phyloP scores from a whole-genome alignment of 441 rosid genomes.

The Theobroma grandiflorum region DNA sequence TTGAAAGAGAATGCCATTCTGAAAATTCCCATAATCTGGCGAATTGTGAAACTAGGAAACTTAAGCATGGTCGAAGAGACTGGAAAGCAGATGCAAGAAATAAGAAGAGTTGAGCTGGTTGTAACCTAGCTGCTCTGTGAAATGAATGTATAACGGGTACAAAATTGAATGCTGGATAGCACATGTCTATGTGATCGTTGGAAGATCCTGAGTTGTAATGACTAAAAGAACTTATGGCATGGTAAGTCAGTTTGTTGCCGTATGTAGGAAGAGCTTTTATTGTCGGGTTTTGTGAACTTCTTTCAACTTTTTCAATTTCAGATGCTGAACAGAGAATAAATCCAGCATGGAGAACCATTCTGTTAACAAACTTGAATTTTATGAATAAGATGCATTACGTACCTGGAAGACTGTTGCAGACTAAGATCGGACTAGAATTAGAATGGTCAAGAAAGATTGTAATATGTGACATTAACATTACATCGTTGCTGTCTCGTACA shows the following conservation, averaged over 20 bases:
- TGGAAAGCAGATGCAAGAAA: constrained; percentile 90
- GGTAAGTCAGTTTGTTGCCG: constrained; percentile 22
- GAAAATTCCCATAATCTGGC: constrained; percentile 32
- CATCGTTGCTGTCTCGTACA: background rate
- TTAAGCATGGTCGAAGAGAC: constrained; percentile 55
- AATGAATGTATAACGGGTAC: constrained; percentile 14
- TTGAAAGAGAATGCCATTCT: constrained; percentile 28
- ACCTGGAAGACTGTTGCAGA: background rate
- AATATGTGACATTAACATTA: background rate
- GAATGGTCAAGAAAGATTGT: background rate
- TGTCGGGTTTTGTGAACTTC: background rate
- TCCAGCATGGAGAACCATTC: constrained; percentile 3
- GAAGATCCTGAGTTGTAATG: constrained; percentile 11
- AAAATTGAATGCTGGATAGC: background rate
- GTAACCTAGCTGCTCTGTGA: constrained; percentile 5
- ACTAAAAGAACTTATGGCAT: background rate
- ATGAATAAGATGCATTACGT: background rate
- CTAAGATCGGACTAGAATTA: background rate
- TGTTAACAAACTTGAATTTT: constrained; percentile 12
- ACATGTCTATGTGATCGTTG: background rate
- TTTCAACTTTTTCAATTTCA: background rate
- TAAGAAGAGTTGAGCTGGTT: constrained; percentile 42
- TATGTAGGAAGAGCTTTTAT: constrained; percentile 19
- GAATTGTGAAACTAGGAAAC: constrained; percentile 33
- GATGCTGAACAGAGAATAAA: background rate